Evolutionary conservation across 2,329 filamentous ascomycete species (phyloP), one percentile per base, ranked within the genome.

Genomic region (Westerdykella ornata): DNA sequence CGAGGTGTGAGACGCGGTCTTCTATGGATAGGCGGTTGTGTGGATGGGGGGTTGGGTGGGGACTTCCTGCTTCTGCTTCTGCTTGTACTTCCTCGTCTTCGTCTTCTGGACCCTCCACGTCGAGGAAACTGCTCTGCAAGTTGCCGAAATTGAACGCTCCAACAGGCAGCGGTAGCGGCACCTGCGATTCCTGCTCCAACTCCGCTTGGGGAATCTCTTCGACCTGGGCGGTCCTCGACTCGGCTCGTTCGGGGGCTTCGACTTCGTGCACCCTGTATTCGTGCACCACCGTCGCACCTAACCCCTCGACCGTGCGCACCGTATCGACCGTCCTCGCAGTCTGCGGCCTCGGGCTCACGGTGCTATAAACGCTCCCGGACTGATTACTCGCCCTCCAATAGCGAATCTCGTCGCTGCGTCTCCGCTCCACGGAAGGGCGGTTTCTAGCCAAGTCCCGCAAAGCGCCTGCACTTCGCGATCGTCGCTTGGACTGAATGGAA

Each of bases 401-500:
- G 29, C 57, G 53, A 41, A 65, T 65, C 35, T 64, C 63, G 5
- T 56, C 63, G 38, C 58, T 66, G 34, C 61, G 49, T 35, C 59
- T 53, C 32, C 57, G 48, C 34, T 51, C 47, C 9, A 45, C 46
- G 13, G 57, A 56, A 4, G 50, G 48, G 12, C 48, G 52, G 12
- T 45, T 46, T 30, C 54, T 62, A 5, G 51, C 55, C 14, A 66
- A 41, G 9, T 63, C 60, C 20, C 56, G 57, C 38, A 67, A 50
- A 48, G 62, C 63, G 49, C 59, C 59, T 28, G 61, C 62, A 44
- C 64, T 67, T 43, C 61, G 60, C 33, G 64, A 67, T 45, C 60
- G 56, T 22, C 62, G 60, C 39, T 59, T 62, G 7, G 54, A 50
- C 14, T 49, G 52, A 13, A 47, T 47, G 6, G 55, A 47, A 20